These are phyloP conservation scores for Neophaeococcomyces mojaviensis DNA, from an alignment of 2,329 filamentous ascomycete genomes.

Conservation along the genomic window DNA sequence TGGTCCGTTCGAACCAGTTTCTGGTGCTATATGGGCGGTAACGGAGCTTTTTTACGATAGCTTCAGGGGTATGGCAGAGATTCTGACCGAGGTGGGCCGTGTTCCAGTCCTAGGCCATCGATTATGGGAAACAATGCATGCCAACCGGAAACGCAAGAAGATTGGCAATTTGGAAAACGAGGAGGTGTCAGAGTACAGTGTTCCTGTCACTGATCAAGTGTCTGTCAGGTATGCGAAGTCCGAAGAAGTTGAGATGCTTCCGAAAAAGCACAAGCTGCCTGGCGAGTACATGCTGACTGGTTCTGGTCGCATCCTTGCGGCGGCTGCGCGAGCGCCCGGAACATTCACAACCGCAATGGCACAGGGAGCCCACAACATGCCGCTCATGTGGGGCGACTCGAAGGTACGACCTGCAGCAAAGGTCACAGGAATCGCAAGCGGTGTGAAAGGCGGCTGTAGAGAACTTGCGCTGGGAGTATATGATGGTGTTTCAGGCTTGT, in stretches of 20 bases:
- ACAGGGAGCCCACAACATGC: conserved; percentile 45
- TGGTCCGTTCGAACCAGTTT: conserved; percentile 47
- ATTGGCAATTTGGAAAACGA: conserved; percentile 30
- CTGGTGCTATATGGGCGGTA: conserved; percentile 40
- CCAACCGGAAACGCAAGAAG: conserved; percentile 11
- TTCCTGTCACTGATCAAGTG: too few species aligned
- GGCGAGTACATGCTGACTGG: too few species aligned
- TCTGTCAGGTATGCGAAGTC: too few species aligned
- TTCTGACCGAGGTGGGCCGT: conserved; percentile 62
- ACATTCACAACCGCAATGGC: too few species aligned
- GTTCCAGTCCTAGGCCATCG: conserved; percentile 42
- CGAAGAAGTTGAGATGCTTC: too few species aligned
- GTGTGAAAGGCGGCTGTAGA: conserved; percentile 36
- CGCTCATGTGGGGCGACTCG: conserved; percentile 45
- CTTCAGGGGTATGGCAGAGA: conserved; percentile 65
- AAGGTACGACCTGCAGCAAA: conserved; percentile 34
- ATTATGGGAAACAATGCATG: conserved; percentile 7
- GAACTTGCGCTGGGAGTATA: conserved; percentile 38
- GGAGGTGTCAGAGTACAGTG: too few species aligned
- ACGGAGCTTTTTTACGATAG: conserved; percentile 12
- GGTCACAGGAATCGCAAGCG: conserved; percentile 42
- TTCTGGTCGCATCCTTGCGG: too few species aligned
- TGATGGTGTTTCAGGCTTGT: conserved; percentile 38
- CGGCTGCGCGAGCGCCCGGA: too few species aligned
- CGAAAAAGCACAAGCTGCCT: too few species aligned